Evolutionary conservation across 495 filamentous ascomycete species (phyloP).

Genomic region (Xylaria sp.): DNA sequence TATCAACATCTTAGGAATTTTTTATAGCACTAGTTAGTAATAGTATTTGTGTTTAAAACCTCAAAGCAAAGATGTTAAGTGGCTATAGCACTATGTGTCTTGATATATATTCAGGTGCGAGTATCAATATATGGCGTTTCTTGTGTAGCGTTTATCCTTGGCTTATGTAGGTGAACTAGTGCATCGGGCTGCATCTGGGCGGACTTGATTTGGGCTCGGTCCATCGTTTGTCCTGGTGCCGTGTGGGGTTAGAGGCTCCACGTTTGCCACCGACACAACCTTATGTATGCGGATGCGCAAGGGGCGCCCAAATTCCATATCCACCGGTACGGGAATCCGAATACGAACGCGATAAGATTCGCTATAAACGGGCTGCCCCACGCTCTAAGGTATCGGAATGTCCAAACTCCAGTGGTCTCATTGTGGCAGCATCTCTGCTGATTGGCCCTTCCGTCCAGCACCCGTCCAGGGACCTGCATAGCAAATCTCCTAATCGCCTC

Average conservation of each 20-base stretch:
- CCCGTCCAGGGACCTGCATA: slow-evolving; percentile 29
- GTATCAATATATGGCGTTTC: too few species aligned
- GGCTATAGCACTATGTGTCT: too few species aligned
- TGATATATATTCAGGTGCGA: too few species aligned
- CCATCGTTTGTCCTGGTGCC: slow-evolving; percentile 1
- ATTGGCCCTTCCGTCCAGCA: slow-evolving; percentile 37
- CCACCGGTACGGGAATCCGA: slow-evolving; percentile 19
- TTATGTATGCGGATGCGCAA: not conserved
- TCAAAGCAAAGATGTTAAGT: too few species aligned
- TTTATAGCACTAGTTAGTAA: too few species aligned
- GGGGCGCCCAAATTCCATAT: not conserved
- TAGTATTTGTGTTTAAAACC: too few species aligned
- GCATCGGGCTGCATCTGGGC: too few species aligned
- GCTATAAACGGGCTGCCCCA: slow-evolving; percentile 11
- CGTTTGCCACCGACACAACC: slow-evolving; percentile 28
- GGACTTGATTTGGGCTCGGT: not conserved
- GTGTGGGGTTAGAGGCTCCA: not conserved
- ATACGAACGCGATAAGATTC: slow-evolving; percentile 31
- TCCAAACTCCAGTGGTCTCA: slow-evolving; percentile 43
- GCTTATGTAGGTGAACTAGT: too few species aligned
- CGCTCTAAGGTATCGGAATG: slow-evolving; percentile 28
- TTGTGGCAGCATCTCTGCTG: slow-evolving; percentile 41
- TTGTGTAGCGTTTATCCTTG: too few species aligned
- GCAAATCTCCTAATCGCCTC: slow-evolving; percentile 36
- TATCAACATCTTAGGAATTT: too few species aligned